Conservation (phyloP, 768 basidiomycete genomes). For the Mycena olivaceomarginata region DNA sequence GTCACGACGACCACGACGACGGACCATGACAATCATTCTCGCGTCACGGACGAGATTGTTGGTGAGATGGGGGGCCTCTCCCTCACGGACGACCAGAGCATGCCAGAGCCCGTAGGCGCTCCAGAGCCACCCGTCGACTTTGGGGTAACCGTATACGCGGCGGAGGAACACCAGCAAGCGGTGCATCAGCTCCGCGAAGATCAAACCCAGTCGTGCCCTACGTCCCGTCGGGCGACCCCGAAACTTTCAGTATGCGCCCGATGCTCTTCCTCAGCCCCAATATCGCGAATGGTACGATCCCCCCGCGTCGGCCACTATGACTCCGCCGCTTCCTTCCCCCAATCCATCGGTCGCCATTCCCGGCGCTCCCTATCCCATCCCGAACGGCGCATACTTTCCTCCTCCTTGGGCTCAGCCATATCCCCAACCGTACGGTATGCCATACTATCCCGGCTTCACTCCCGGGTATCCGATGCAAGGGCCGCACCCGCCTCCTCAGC, state of each 20-base stretch:
- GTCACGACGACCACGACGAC: constrained; percentile 32
- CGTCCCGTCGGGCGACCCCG: constrained; percentile 45
- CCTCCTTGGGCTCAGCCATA: constrained; percentile 74
- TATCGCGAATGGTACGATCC: constrained; percentile 69
- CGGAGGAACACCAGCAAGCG: neutral
- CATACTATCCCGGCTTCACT: constrained; percentile 65
- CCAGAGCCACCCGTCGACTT: constrained; percentile 20
- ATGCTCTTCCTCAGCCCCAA: constrained; percentile 49
- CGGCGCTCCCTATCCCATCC: constrained; percentile 58
- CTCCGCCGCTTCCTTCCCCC: constrained; percentile 60
- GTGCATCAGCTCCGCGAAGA: constrained; percentile 17
- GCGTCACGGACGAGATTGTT: constrained; percentile 20
- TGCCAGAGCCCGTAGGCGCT: neutral
- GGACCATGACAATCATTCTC: constrained; percentile 25
- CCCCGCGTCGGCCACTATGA: constrained; percentile 58
- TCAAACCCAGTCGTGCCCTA: constrained; percentile 44
- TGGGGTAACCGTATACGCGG: constrained; percentile 8
- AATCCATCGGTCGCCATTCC: constrained; percentile 47
- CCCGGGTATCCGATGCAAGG: constrained; percentile 64
- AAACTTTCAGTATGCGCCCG: constrained; percentile 39
- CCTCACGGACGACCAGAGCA: constrained; percentile 19
- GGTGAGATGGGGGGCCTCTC: constrained; percentile 18
- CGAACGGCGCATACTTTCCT: constrained; percentile 67
- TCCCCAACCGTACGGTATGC: constrained; percentile 71
- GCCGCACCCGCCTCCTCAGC: constrained; percentile 49